Conservation (phyloP, 2,329 filamentous ascomycete genomes). For the Macrophomina pseudophaseolina region DNA sequence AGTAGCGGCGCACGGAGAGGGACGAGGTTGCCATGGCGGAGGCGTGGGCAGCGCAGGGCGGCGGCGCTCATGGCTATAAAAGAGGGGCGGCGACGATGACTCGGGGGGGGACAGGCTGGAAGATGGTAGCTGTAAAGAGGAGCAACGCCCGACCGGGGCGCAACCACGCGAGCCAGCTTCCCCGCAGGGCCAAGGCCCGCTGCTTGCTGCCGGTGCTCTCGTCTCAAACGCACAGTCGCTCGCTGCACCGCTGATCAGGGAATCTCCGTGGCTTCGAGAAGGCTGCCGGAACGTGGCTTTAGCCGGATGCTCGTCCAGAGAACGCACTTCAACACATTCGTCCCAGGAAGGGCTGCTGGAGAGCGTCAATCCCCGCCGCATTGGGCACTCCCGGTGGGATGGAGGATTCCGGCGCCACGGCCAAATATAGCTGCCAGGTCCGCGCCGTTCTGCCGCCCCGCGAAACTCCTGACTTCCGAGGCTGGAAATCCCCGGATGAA, state of each 20-base stretch:
- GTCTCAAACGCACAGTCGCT: neutral
- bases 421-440: conserved; percentile 16
- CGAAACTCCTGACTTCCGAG: too few relatives aligned
- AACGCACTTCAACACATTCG: neutral
- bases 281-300: conserved; percentile 19
- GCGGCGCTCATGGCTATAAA: conserved; percentile 12
- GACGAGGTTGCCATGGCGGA: neutral
- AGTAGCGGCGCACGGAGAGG: conserved; percentile 13
- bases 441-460: neutral
- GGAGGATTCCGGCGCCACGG: conserved; percentile 15
- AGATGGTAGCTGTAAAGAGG: conserved; percentile 13
- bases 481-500: too few relatives aligned
- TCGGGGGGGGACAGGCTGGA: neutral
- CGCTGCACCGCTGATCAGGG: conserved; percentile 6
- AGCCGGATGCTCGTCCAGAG: neutral
- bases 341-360: neutral
- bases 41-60: neutral
- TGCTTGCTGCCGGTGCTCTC: neutral
- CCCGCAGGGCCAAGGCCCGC: conserved; percentile 3
- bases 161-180: conserved; percentile 8
- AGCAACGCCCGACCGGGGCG: neutral
- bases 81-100: conserved; percentile 5
- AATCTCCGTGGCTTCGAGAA: conserved; percentile 1
- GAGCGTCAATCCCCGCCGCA: neutral
- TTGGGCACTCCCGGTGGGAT: conserved; percentile 5